These are phyloP conservation scores for Thalassiosira livingstoniorum DNA, from an alignment of 352 stramenopile species.

Conservation along the genomic window DNA sequence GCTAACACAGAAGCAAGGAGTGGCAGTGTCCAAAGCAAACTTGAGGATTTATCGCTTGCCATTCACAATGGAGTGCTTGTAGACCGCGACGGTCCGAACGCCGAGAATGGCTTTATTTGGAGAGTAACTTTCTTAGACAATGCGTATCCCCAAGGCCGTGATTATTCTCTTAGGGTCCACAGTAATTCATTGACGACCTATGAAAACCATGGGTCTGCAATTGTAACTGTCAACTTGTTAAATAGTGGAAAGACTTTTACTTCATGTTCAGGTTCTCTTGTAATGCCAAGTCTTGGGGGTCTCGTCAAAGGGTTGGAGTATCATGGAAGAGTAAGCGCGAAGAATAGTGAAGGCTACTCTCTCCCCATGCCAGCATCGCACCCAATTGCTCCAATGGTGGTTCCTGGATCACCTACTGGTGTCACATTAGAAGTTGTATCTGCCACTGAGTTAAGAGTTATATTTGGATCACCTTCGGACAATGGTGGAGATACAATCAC, in stretches of 20 bases:
- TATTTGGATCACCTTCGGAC: slow-evolving; percentile 90
- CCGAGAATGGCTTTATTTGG: slow-evolving; percentile 87
- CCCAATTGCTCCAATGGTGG: slow-evolving; percentile 87
- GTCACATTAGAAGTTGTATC: slow-evolving; percentile 90
- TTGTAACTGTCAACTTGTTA: slow-evolving; percentile 78
- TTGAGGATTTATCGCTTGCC: slow-evolving; percentile 70
- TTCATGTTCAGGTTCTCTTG: slow-evolving; percentile 87
- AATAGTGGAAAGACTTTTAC: slow-evolving; percentile 85
- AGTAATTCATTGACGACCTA: slow-evolving; percentile 64
- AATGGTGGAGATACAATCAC: slow-evolving; percentile 90
- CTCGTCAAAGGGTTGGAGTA: slow-evolving; percentile 93
- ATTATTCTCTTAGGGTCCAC: slow-evolving; percentile 83
- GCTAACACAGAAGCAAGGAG: slow-evolving; percentile 44
- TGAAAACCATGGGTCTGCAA: slow-evolving; percentile 79
- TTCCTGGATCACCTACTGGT: slow-evolving; percentile 87
- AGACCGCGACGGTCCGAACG: slow-evolving; percentile 78
- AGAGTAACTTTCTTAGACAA: slow-evolving; percentile 91
- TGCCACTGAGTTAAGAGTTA: slow-evolving; percentile 88
- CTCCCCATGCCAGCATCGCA: slow-evolving; percentile 71
- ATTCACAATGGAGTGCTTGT: slow-evolving; percentile 85
- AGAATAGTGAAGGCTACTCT: slow-evolving; percentile 92
- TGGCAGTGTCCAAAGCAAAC: slow-evolving; percentile 78
- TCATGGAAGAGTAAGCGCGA: slow-evolving; percentile 92
- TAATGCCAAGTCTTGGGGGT: slow-evolving; percentile 86
- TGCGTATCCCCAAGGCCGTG: slow-evolving; percentile 78